phyloP scores from a whole-genome alignment of 768 basidiomycete genomes.

The Agaricus blazei region DNA sequence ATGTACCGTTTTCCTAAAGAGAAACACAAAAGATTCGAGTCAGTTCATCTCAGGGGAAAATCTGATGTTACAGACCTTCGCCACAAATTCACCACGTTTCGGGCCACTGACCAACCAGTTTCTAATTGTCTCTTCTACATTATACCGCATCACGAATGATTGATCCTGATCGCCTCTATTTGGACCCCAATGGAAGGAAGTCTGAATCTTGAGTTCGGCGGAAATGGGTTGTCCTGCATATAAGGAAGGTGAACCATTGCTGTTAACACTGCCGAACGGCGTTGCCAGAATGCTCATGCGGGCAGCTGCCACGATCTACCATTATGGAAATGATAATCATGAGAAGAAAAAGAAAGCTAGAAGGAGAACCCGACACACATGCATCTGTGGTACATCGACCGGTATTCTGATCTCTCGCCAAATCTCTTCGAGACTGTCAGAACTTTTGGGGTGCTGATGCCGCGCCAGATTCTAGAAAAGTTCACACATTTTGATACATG shows the following conservation, averaged over 20 bases:
- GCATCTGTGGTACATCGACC: slow-evolving; percentile 79
- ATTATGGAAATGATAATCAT: slow-evolving; percentile 7
- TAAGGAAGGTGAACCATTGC: slow-evolving; percentile 32
- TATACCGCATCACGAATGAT: slow-evolving; percentile 64
- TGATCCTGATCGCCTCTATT: slow-evolving; percentile 32
- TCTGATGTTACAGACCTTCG: slow-evolving; percentile 45
- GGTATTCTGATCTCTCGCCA: slow-evolving; percentile 83
- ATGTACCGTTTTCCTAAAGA: slow-evolving; percentile 54
- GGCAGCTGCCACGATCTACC: slow-evolving; percentile 65
- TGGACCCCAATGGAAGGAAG: slow-evolving; percentile 76
- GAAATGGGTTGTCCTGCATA: slow-evolving; percentile 90
- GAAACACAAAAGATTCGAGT: neutral
- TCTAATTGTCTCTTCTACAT: slow-evolving; percentile 73
- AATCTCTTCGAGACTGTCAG: slow-evolving; percentile 30
- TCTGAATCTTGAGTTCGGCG: slow-evolving; percentile 58
- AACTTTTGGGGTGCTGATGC: slow-evolving; percentile 28
- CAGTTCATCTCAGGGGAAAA: slow-evolving; percentile 6
- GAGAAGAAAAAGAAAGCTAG: neutral
- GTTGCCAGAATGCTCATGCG: slow-evolving; percentile 43
- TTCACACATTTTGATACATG: neutral
- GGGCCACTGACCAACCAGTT: slow-evolving; percentile 90
- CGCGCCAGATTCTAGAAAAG: slow-evolving; percentile 33
- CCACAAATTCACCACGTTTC: slow-evolving; percentile 80
- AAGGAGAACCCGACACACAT: slow-evolving; percentile 41
- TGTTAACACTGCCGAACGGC: slow-evolving; percentile 30